Evolutionary conservation across 2,329 filamentous ascomycete genomes (phyloP).

Genomic region (Rutstroemia sp.): DNA sequence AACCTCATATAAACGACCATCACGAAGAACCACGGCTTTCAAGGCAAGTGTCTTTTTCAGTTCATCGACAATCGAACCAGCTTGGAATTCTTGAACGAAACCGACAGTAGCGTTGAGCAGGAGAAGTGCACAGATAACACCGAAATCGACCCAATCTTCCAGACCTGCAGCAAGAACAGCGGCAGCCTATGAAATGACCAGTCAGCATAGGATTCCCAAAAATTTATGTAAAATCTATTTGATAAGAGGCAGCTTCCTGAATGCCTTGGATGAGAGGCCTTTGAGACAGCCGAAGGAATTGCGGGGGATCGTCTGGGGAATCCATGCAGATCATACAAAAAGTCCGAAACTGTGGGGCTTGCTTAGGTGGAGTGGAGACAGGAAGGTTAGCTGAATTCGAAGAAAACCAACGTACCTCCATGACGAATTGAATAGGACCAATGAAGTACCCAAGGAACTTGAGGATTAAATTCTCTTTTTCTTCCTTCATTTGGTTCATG

Average conservation of each 20-base stretch:
- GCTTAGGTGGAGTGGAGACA: not conserved
- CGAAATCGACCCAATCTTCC: slow-evolving; percentile 86
- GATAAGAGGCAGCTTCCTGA: too few species aligned
- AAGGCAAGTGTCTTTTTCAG: slow-evolving; percentile 85
- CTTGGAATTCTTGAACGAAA: slow-evolving; percentile 85
- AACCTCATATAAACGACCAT: slow-evolving; percentile 69
- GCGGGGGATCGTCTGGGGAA: not conserved
- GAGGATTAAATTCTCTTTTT: slow-evolving; percentile 76
- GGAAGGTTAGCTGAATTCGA: slow-evolving; percentile 12
- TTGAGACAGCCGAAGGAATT: not conserved
- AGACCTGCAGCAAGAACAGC: slow-evolving; percentile 77
- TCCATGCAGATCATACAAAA: not conserved
- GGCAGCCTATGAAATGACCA: slow-evolving; percentile 39
- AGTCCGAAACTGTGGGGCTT: not conserved
- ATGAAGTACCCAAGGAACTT: slow-evolving; percentile 81
- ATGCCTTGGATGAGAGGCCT: not conserved
- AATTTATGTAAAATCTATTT: not conserved
- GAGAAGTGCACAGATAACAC: slow-evolving; percentile 78
- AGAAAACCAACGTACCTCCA: slow-evolving; percentile 57
- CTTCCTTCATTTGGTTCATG: slow-evolving; percentile 85
- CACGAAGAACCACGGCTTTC: slow-evolving; percentile 80
- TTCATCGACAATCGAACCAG: slow-evolving; percentile 83
- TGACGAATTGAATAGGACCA: slow-evolving; percentile 88
- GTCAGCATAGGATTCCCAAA: not conserved
- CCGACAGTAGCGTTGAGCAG: slow-evolving; percentile 79